Conservation (phyloP, 78 protist genomes). For the Chrysochromulina parva region DNA sequence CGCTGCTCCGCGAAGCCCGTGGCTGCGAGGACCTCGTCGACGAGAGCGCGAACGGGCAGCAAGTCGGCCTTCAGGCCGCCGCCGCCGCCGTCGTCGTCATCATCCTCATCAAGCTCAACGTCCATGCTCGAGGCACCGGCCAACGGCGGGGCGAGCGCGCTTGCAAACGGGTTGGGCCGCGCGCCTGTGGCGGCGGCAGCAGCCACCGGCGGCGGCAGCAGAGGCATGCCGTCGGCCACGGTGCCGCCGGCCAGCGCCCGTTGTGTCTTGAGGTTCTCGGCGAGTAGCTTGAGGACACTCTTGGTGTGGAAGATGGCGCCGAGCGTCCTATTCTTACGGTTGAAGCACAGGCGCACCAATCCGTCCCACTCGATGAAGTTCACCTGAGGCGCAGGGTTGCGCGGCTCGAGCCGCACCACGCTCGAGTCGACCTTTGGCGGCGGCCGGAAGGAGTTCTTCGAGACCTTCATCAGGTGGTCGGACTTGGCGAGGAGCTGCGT, state of each 20-base stretch:
- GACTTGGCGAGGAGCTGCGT: conserved; percentile 86
- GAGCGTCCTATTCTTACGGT: conserved; percentile 95
- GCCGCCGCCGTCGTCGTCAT: too few species aligned
- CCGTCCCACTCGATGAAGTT: conserved; percentile 74
- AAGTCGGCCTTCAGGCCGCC: too few species aligned
- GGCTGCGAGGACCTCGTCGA: background rate
- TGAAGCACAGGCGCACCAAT: conserved; percentile 83
- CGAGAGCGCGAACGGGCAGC: too few species aligned
- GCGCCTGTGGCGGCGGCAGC: too few species aligned
- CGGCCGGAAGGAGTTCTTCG: conserved; percentile 92
- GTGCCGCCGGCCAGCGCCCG: conserved; percentile 18
- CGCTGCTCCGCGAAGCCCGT: conserved; percentile 70
- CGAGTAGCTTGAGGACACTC: background rate
- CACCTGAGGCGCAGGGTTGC: conserved; percentile 93
- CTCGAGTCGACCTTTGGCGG: conserved; percentile 99
- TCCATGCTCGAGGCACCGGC: too few species aligned
- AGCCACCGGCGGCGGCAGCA: background rate
- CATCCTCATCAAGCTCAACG: too few species aligned
- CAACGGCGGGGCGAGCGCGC: too few species aligned
- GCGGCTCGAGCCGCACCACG: conserved; percentile 94
- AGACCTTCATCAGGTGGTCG: conserved; percentile 85
- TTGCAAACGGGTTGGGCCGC: too few species aligned
- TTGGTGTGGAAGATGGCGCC: conserved; percentile 26
- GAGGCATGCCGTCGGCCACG: background rate
- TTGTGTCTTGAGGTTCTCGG: background rate